Evolutionary conservation across 495 filamentous ascomycete genomes (phyloP).

Genomic region (Aspergillus nidulans): DNA sequence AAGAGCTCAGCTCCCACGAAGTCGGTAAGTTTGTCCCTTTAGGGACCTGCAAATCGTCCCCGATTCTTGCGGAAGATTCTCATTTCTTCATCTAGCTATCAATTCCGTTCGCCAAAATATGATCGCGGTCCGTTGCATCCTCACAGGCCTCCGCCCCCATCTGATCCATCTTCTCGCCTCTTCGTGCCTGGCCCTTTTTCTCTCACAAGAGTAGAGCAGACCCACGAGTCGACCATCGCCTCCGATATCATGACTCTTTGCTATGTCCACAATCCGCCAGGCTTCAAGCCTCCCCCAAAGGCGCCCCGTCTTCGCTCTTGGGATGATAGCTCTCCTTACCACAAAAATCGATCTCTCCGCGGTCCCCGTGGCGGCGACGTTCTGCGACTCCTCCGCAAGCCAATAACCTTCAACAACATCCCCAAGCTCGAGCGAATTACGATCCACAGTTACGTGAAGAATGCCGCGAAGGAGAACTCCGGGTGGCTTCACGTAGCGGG

Average conservation of each 20-base stretch:
- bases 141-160: conserved; percentile 76
- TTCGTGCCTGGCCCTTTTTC: conserved; percentile 94
- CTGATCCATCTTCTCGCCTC: conserved; percentile 78
- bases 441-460: conserved; percentile 66
- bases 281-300: conserved; percentile 58
- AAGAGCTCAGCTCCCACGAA: conserved; percentile 57
- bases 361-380: conserved; percentile 69
- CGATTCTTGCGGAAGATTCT: neutral
- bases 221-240: conserved; percentile 78
- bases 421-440: conserved; percentile 78
- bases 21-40: conserved; percentile 50
- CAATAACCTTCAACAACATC: conserved; percentile 80
- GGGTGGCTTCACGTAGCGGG: conserved; percentile 73
- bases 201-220: conserved; percentile 81
- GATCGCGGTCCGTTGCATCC: conserved; percentile 91
- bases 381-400: conserved; percentile 67
- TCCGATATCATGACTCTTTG: conserved; percentile 86
- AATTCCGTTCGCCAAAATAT: conserved; percentile 88
- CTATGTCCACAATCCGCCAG: conserved; percentile 77
- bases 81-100: conserved; percentile 59
- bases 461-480: conserved; percentile 56
- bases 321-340: conserved; percentile 89
- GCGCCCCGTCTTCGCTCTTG: conserved; percentile 73
- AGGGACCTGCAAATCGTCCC: neutral
- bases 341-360: conserved; percentile 81